phyloP scores from a whole-genome alignment of 352 stramenopile species.

The Pythium pyrilobum region DNA sequence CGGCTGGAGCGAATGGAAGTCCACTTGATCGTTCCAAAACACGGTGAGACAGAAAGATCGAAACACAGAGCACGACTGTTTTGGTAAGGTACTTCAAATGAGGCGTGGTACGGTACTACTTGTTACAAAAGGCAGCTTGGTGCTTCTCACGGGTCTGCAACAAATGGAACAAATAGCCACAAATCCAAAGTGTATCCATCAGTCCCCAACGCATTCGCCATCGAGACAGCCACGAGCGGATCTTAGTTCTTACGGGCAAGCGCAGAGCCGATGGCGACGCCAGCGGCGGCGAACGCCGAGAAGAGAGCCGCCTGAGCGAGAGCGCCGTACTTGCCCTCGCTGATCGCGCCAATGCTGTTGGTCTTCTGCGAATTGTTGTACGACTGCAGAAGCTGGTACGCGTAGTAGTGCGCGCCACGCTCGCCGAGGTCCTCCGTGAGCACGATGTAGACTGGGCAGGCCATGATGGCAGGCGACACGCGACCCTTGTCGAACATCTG shows the following conservation, averaged over 20 bases:
- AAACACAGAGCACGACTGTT: background rate
- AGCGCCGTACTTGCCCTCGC: constrained; percentile 17
- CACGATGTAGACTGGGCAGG: constrained; percentile 85
- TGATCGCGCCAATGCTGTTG: constrained; percentile 22
- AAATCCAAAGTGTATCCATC: constrained; percentile 20
- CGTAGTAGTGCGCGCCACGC: constrained; percentile 86
- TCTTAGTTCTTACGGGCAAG: constrained; percentile 20
- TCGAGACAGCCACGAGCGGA: background rate
- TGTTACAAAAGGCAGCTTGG: constrained; percentile 11
- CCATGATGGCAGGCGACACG: constrained; percentile 68
- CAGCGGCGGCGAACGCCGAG: constrained; percentile 18
- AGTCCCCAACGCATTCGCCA: background rate
- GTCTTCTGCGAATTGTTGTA: constrained; percentile 43
- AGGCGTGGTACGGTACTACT: constrained; percentile 19
- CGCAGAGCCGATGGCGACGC: constrained; percentile 18
- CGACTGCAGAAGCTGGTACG: constrained; percentile 67
- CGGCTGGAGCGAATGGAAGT: background rate
- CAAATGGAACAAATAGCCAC: constrained; percentile 13
- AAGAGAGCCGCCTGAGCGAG: constrained; percentile 16
- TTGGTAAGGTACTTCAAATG: constrained; percentile 4
- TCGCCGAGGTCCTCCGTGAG: constrained; percentile 89
- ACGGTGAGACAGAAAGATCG: background rate
- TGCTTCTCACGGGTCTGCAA: constrained; percentile 9
- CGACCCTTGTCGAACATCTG: constrained; percentile 87
- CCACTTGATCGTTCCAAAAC: background rate